Conservation (phyloP, 23 red algal genomes). For the Gracilaria gracilis region DNA sequence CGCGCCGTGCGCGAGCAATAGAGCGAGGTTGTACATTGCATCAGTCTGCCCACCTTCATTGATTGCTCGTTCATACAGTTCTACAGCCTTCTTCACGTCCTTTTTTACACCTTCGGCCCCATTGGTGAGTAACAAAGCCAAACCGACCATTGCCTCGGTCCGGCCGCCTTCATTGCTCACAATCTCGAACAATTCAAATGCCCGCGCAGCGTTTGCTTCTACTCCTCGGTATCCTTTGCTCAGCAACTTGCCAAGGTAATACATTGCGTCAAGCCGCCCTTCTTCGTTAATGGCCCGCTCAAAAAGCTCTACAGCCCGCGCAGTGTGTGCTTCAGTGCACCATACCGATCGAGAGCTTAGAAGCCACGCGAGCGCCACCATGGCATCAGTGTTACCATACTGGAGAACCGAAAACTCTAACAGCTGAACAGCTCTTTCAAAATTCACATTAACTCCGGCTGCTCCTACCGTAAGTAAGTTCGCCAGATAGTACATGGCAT, state of each 20-base stretch:
- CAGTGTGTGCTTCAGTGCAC: not conserved
- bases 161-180: conserved; percentile 2
- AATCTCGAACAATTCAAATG: conserved; percentile 20
- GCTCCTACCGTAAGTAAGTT: not conserved
- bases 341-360: not conserved
- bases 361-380: conserved; percentile 21
- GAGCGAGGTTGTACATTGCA: conserved; percentile 31
- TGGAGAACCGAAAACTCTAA: not conserved
- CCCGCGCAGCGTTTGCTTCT: not conserved
- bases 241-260: not conserved
- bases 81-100: not conserved
- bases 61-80: conserved; percentile 25
- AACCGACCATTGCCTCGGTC: not conserved
- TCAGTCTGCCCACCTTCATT: not conserved
- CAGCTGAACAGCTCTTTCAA: not conserved
- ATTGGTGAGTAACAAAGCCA: not conserved
- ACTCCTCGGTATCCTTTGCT: not conserved
- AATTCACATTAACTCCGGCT: conserved; percentile 1
- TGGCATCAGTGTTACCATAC: conserved; percentile 22
- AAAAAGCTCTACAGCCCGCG: conserved; percentile 8
- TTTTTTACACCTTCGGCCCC: not conserved
- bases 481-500: conserved; percentile 36
- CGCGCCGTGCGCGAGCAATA: not conserved
- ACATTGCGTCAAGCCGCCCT: conserved; percentile 3
- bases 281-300: conserved; percentile 19